These are phyloP conservation scores for Vanilla planifolia DNA, from an alignment of 106 monocot genomes.

Conservation along the genomic window DNA sequence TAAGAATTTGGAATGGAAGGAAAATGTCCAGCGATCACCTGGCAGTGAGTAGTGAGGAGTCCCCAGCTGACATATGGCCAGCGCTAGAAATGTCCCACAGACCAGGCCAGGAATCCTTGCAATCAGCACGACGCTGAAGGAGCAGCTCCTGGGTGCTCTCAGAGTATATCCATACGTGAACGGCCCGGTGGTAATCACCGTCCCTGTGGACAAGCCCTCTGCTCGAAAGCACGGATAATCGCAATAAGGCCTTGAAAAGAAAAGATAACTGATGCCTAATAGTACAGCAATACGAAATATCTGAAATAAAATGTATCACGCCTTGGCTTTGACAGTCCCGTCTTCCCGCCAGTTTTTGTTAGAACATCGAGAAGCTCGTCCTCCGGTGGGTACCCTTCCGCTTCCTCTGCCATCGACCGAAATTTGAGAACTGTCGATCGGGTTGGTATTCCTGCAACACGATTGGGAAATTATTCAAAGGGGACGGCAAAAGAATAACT, in stretches of 20 bases:
- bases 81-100: slow-evolving; percentile 97
- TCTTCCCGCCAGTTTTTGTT: slow-evolving; percentile 66
- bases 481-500: too few species aligned
- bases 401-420: slow-evolving; percentile 25
- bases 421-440: too few species aligned
- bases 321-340: slow-evolving; percentile 80
- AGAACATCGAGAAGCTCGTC: slow-evolving; percentile 87
- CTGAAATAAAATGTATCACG: background rate
- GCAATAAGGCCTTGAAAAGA: background rate
- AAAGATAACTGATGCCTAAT: background rate
- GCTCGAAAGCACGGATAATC: background rate
- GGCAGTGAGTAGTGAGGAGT: slow-evolving; percentile 70
- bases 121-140: slow-evolving; percentile 81
- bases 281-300: background rate
- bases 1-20: background rate
- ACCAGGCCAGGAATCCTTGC: slow-evolving; percentile 96
- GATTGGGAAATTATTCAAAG: too few species aligned
- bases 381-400: slow-evolving; percentile 7
- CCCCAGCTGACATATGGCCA: slow-evolving; percentile 86
- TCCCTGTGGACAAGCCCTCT: slow-evolving; percentile 73
- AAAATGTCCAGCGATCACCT: slow-evolving; percentile 27
- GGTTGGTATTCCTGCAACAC: too few species aligned
- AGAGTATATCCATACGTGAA: slow-evolving; percentile 92
- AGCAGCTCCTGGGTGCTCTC: slow-evolving; percentile 89
- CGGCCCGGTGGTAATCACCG: slow-evolving; percentile 90